Evolutionary conservation across 306 rosid genomes (phyloP).

Genomic region (Trifolium repens): DNA sequence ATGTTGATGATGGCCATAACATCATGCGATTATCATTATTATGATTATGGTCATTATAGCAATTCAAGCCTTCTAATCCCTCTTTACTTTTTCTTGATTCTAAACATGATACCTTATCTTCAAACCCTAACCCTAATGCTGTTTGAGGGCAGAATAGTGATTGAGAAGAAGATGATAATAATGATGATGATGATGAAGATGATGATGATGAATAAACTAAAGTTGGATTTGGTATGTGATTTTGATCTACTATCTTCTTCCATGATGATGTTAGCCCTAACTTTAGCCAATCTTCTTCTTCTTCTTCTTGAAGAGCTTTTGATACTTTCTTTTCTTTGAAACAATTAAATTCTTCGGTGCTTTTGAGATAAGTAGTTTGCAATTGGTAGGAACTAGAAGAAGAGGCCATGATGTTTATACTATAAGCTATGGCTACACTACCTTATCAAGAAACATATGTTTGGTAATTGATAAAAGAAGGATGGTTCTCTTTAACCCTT

Average conservation of each 20-base stretch:
- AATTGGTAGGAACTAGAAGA: slow-evolving; percentile 46
- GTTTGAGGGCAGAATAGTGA: not conserved
- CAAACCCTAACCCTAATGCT: slow-evolving; percentile 42
- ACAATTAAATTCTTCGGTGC: not conserved
- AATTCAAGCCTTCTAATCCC: slow-evolving; percentile 23
- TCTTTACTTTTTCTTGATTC: slow-evolving; percentile 24
- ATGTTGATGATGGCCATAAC: slow-evolving; percentile 46
- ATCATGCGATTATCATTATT: slow-evolving; percentile 20
- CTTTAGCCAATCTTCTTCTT: slow-evolving; percentile 43
- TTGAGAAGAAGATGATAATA: slow-evolving; percentile 31
- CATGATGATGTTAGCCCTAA: slow-evolving; percentile 42
- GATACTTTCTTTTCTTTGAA: slow-evolving; percentile 9
- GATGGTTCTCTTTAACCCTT: slow-evolving; percentile 45
- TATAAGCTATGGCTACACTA: slow-evolving; percentile 35
- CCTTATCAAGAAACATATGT: slow-evolving; percentile 39
- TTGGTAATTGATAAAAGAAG: slow-evolving; percentile 39
- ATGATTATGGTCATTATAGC: slow-evolving; percentile 18
- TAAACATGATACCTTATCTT: slow-evolving; percentile 11
- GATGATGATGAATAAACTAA: not conserved
- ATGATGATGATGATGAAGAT: slow-evolving; percentile 6
- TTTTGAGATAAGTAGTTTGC: slow-evolving; percentile 29
- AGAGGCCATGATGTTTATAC: slow-evolving; percentile 47
- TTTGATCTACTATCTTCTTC: slow-evolving; percentile 28
- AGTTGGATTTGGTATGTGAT: slow-evolving; percentile 24
- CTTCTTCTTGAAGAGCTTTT: slow-evolving; percentile 20